These are phyloP conservation scores for Blastomyces emzantsi DNA, from an alignment of 2,329 filamentous ascomycete species.

Conservation along the genomic window DNA sequence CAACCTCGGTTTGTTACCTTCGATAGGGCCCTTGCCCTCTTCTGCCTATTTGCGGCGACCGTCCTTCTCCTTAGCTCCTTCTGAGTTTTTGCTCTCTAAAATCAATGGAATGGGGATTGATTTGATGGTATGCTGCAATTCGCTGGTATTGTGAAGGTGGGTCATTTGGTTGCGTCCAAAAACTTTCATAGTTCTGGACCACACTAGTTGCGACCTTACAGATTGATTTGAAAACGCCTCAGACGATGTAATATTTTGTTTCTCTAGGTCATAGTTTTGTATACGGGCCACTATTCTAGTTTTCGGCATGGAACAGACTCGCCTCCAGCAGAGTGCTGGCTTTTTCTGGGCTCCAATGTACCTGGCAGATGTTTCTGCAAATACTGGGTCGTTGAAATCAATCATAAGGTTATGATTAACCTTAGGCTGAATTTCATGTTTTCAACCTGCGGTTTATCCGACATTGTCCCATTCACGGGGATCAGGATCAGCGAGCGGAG, in stretches of 20 bases:
- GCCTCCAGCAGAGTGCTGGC: neutral
- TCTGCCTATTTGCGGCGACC: neutral
- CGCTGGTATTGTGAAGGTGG: neutral
- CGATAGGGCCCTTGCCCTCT: neutral
- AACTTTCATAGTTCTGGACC: neutral
- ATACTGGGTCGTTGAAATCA: neutral
- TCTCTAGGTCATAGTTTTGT: neutral
- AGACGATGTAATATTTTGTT: neutral
- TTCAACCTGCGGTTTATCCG: neutral
- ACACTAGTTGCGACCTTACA: neutral
- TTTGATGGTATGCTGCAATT: neutral
- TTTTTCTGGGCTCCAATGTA: neutral
- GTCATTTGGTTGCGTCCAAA: neutral
- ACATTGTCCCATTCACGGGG: neutral
- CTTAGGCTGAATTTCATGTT: neutral
- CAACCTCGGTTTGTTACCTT: neutral
- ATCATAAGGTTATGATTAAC: neutral
- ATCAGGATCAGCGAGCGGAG: neutral
- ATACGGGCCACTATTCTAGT: neutral
- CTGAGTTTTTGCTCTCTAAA: neutral
- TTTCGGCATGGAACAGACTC: neutral
- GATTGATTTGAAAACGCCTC: neutral
- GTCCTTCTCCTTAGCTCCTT: neutral
- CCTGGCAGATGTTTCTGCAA: neutral
- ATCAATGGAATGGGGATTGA: neutral